A percentile compares a stretch with the other conserved stretches of the same genome.
Evolutionary conservation across 768 basidiomycete genomes (phyloP).

Genomic region (Rhodotorula kratochvilovae): DNA sequence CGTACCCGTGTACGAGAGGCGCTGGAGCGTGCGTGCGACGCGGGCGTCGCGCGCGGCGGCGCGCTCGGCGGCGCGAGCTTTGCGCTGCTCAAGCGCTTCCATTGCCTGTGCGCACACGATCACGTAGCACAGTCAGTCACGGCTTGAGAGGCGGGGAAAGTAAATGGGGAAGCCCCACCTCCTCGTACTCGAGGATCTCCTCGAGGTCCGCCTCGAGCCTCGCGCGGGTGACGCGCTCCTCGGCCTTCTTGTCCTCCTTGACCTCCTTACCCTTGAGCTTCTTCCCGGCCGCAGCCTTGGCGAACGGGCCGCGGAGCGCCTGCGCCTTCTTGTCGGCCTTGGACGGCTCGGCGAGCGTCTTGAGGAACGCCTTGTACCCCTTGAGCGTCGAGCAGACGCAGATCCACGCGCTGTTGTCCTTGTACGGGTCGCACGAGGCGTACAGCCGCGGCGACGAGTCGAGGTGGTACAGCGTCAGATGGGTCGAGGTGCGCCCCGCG

Average conservation of each 20-base stretch:
- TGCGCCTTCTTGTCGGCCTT: conserved; percentile 2
- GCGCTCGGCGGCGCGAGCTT: conserved; percentile 9
- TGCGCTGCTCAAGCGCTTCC: background rate
- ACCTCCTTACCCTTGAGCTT: too few relatives aligned
- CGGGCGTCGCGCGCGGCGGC: conserved; percentile 1
- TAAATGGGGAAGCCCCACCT: too few relatives aligned
- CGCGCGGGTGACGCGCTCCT: conserved; percentile 18
- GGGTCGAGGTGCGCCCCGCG: conserved; percentile 21
- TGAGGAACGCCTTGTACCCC: conserved; percentile 28
- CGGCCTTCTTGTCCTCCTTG: background rate
- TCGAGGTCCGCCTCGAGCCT: conserved; percentile 19
- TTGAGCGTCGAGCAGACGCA: background rate
- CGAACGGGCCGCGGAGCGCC: conserved; percentile 1
- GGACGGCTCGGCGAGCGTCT: conserved; percentile 18
- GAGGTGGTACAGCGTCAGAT: conserved; percentile 23
- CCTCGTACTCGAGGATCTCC: conserved; percentile 7
- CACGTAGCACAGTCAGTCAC: background rate
- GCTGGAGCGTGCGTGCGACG: background rate
- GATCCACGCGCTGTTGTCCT: conserved; percentile 1
- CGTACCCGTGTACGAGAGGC: background rate
- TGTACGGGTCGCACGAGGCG: conserved; percentile 10
- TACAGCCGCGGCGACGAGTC: conserved; percentile 25
- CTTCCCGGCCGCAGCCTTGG: background rate
- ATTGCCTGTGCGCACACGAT: background rate
- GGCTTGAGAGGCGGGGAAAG: background rate